These are phyloP conservation scores for Coemansia sp. DNA, from an alignment of 192 early-diverging fungal species.

Conservation along the genomic window DNA sequence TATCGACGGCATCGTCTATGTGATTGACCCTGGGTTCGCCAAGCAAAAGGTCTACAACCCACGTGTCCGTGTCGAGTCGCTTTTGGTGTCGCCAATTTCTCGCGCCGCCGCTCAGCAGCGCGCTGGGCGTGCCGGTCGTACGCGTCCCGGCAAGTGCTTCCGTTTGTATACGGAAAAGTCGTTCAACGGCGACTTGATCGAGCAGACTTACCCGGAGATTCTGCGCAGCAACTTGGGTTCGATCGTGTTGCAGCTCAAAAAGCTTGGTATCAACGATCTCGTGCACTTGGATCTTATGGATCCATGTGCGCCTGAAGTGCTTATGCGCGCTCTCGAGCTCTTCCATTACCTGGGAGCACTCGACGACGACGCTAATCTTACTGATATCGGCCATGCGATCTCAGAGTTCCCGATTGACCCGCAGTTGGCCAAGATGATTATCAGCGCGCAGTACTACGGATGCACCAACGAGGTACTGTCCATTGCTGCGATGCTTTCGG, in stretches of 20 bases:
- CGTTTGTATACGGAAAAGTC: constrained; percentile 98
- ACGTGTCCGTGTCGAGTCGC: constrained; percentile 92
- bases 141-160: constrained; percentile 96
- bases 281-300: constrained; percentile 99
- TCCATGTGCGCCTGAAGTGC: constrained; percentile 96
- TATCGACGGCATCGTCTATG: constrained; percentile 99
- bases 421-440: constrained; percentile 92
- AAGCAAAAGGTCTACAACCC: constrained; percentile 99
- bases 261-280: constrained; percentile 95
- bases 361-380: constrained; percentile 95
- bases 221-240: constrained; percentile 93
- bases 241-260: constrained; percentile 97
- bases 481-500: constrained; percentile 91
- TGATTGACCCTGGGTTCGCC: constrained; percentile 98
- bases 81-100: constrained; percentile 94
- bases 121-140: constrained; percentile 98
- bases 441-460: constrained; percentile 78
- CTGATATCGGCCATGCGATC: constrained; percentile 81
- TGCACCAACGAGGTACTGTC: constrained; percentile 96
- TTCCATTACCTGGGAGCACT: constrained; percentile 94
- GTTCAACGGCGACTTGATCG: constrained; percentile 90
- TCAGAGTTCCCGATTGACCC: constrained; percentile 98
- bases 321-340: constrained; percentile 97
- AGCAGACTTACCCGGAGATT: constrained; percentile 99
- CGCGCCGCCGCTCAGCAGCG: constrained; percentile 96